Evolutionary conservation across 768 basidiomycete species (phyloP).

Genomic region (Multifurca ochricompacta): DNA sequence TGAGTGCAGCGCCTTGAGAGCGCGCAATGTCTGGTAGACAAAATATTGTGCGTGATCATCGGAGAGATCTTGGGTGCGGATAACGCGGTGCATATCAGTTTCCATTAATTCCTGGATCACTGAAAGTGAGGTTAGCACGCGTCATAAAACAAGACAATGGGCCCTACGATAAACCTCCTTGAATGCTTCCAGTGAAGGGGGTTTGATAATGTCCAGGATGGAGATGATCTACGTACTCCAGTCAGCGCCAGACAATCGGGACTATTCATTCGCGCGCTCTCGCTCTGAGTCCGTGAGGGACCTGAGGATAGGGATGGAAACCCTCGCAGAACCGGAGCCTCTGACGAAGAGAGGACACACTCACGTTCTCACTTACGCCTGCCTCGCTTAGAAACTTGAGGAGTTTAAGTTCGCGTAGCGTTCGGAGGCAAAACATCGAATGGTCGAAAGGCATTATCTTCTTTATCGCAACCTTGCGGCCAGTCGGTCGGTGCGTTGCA

Average conservation of each 20-base stretch:
- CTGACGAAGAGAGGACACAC: conserved; percentile 2
- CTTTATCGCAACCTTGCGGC: conserved; percentile 90
- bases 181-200: conserved; percentile 70
- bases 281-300: not conserved
- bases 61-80: conserved; percentile 88
- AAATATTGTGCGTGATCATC: conserved; percentile 96
- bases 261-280: not conserved
- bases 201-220: conserved; percentile 84
- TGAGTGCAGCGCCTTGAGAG: conserved; percentile 91
- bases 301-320: not conserved
- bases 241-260: not conserved
- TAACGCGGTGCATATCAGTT: conserved; percentile 95
- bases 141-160: not conserved
- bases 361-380: conserved; percentile 82
- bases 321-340: not conserved
- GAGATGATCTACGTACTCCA: conserved; percentile 64
- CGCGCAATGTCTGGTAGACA: conserved; percentile 89
- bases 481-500: conserved; percentile 68
- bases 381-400: conserved; percentile 79
- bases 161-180: conserved; percentile 74
- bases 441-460: conserved; percentile 94
- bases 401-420: conserved; percentile 52
- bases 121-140: conserved; percentile 25
- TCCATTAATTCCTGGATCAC: conserved; percentile 93
- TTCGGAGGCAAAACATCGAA: conserved; percentile 79